phyloP scores from a whole-genome alignment of 2,329 filamentous ascomycete genomes.

The Xylariaceae sp. region DNA sequence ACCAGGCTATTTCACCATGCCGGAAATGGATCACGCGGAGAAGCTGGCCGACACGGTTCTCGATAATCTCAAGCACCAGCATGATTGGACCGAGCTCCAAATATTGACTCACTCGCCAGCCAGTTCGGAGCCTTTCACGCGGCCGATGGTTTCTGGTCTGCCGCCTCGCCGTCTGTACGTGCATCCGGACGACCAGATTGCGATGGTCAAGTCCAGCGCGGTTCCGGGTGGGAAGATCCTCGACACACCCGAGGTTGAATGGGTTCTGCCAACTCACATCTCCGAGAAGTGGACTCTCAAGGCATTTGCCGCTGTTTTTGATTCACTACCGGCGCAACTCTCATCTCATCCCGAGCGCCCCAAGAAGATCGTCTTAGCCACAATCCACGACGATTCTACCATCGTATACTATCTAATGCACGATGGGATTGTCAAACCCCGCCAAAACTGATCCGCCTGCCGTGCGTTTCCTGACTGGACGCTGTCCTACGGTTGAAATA shows the following conservation, averaged over 20 bases:
- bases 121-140: conserved; percentile 42
- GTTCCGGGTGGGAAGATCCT: conserved; percentile 42
- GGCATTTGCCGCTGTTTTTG: conserved; percentile 65
- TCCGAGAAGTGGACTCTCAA: conserved; percentile 68
- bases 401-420: conserved; percentile 82
- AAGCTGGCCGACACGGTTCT: conserved; percentile 57
- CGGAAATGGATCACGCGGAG: conserved; percentile 25
- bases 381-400: conserved; percentile 74
- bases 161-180: conserved; percentile 71
- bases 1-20: conserved; percentile 21
- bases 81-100: conserved; percentile 65
- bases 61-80: conserved; percentile 70
- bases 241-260: conserved; percentile 61
- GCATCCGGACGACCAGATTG: conserved; percentile 78
- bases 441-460: conserved; percentile 61
- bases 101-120: conserved; percentile 44
- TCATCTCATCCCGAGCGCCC: conserved; percentile 43
- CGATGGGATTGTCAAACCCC: conserved; percentile 80
- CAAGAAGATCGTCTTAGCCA: conserved; percentile 71
- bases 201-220: conserved; percentile 59
- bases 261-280: conserved; percentile 71
- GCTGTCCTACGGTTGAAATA: conserved; percentile 52
- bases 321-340: conserved; percentile 49
- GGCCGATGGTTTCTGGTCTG: conserved; percentile 66
- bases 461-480: not conserved